phyloP scores from a whole-genome alignment of 2,329 filamentous ascomycete genomes.

The Zopfia rhizophila region DNA sequence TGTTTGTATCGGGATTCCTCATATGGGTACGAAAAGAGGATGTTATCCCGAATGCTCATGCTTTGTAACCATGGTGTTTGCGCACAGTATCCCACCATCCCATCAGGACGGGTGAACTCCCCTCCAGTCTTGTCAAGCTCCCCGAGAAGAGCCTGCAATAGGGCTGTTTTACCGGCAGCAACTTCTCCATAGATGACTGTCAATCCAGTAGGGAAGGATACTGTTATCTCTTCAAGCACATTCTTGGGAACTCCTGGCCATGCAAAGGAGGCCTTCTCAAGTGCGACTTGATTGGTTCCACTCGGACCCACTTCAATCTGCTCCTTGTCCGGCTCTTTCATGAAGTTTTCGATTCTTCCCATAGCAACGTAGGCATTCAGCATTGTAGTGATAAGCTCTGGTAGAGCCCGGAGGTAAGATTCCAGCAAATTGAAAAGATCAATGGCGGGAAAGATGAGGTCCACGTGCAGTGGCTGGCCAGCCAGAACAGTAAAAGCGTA shows the following conservation, averaged over 20 bases:
- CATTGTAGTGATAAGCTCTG: conserved; percentile 77
- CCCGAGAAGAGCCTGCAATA: conserved; percentile 68
- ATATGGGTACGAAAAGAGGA: conserved; percentile 72
- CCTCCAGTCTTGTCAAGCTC: conserved; percentile 66
- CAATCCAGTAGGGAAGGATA: conserved; percentile 66
- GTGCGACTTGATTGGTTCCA: conserved; percentile 53
- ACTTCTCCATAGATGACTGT: conserved; percentile 73
- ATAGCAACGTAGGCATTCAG: conserved; percentile 87
- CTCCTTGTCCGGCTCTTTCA: conserved; percentile 83
- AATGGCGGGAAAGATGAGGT: conserved; percentile 87
- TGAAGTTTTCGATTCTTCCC: conserved; percentile 83
- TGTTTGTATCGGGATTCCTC: conserved; percentile 75
- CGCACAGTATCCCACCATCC: conserved; percentile 71
- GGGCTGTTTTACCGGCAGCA: conserved; percentile 70
- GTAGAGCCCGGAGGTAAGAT: conserved; percentile 76
- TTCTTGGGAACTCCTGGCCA: conserved; percentile 76
- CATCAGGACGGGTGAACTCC: conserved; percentile 62
- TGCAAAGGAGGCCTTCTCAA: conserved; percentile 76
- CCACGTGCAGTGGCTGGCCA: conserved; percentile 74
- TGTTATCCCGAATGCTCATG: conserved; percentile 76
- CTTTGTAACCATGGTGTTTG: conserved; percentile 76
- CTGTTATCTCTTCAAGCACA: conserved; percentile 64
- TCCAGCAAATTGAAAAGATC: conserved; percentile 83
- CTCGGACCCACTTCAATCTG: conserved; percentile 54
- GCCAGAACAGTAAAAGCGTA: conserved; percentile 81